Conservation (phyloP, 1,139 yeast species). For the Candida sanyaensis region DNA sequence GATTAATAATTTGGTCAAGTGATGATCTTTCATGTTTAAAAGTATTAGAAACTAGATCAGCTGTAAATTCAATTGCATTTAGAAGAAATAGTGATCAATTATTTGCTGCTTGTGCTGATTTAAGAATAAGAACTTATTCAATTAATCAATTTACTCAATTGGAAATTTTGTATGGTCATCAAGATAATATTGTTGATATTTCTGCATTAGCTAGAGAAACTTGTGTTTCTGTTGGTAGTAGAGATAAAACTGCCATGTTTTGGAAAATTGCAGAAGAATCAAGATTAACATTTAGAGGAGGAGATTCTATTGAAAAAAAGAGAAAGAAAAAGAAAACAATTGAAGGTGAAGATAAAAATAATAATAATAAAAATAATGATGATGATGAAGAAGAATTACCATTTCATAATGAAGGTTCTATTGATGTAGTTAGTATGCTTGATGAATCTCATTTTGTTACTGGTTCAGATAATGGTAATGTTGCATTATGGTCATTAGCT, state of each 20-base stretch:
- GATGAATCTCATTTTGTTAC: conserved; percentile 93
- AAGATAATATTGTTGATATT: conserved; percentile 82
- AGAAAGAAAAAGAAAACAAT: conserved; percentile 36
- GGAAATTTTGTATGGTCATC: conserved; percentile 93
- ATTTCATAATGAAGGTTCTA: conserved; percentile 77
- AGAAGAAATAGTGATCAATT: conserved; percentile 82
- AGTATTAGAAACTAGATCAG: conserved; percentile 75
- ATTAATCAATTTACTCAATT: conserved; percentile 85
- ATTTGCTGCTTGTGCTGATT: conserved; percentile 91
- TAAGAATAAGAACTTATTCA: conserved; percentile 84
- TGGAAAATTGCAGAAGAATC: conserved; percentile 98
- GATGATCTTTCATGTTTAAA: conserved; percentile 75
- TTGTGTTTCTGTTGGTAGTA: conserved; percentile 92
- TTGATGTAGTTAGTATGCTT: conserved; percentile 87
- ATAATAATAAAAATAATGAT: conserved; percentile 4
- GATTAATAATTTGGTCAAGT: conserved; percentile 82
- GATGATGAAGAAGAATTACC: conserved; percentile 21
- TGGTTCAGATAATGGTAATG: conserved; percentile 91
- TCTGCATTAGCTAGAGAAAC: conserved; percentile 81
- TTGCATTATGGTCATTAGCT: conserved; percentile 84
- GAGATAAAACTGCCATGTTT: conserved; percentile 92
- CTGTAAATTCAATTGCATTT: conserved; percentile 72
- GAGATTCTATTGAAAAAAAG: conserved; percentile 57
- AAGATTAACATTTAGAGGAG: conserved; percentile 90
- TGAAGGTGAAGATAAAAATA: conserved; percentile 21